Conservation (phyloP, 2,329 filamentous ascomycete species). For the Aspergillus sclerotialis region DNA sequence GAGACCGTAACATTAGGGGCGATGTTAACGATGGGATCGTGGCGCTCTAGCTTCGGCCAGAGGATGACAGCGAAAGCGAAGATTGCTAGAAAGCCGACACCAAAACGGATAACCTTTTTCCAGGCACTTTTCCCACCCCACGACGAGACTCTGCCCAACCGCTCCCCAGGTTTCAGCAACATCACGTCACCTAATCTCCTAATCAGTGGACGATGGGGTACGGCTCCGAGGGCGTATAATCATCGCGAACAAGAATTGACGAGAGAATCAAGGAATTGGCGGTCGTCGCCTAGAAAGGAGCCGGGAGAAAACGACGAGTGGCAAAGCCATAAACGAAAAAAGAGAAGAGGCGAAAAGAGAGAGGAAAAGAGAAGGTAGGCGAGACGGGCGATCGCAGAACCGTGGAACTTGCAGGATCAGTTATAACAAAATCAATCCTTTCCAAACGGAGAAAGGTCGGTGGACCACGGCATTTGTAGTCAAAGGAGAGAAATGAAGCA, state of each 20-base stretch:
- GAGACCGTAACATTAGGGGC: constrained; percentile 24
- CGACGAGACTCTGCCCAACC: constrained; percentile 17
- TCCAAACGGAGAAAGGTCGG: constrained; percentile 3
- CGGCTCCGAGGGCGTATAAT: constrained; percentile 8
- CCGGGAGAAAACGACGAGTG: constrained; percentile 1
- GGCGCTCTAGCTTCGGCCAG: constrained; percentile 16
- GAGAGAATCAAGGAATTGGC: neutral
- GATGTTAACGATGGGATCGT: constrained; percentile 7
- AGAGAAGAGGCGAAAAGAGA: constrained; percentile 1
- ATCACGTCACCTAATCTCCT: constrained; percentile 8
- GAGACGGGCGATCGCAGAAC: constrained; percentile 3
- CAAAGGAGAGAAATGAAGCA: too few species aligned
- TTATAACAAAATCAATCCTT: constrained; percentile 2
- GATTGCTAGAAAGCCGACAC: constrained; percentile 18
- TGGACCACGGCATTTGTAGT: constrained; percentile 6
- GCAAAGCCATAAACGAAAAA: neutral
- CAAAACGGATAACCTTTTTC: constrained; percentile 25
- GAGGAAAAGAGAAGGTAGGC: constrained; percentile 3
- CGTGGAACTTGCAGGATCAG: constrained; percentile 1
- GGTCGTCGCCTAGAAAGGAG: constrained; percentile 4
- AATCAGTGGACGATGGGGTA: neutral
- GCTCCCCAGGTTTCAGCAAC: constrained; percentile 19
- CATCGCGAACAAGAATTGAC: constrained; percentile 9
- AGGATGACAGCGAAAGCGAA: constrained; percentile 18
- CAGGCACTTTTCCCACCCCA: constrained; percentile 14